These are phyloP conservation scores for Daedaleopsis nitida DNA, from an alignment of 768 basidiomycete species.

Conservation along the genomic window DNA sequence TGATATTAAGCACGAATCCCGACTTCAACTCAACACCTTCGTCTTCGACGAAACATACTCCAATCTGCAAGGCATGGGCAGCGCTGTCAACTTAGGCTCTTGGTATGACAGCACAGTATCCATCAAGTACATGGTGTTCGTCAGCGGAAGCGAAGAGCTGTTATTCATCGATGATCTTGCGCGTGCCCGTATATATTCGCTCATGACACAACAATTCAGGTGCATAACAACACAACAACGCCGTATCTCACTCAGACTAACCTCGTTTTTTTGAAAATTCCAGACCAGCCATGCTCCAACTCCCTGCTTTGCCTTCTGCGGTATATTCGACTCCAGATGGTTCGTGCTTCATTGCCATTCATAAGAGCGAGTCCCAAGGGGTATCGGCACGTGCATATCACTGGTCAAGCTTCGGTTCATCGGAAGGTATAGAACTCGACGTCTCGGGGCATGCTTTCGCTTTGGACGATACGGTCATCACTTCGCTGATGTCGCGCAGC, in stretches of 20 bases:
- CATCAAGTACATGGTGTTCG: constrained; percentile 44
- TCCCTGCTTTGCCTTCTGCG: constrained; percentile 36
- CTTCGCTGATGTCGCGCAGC: constrained; percentile 46
- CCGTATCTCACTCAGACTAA: too few species aligned
- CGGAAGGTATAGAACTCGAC: constrained; percentile 43
- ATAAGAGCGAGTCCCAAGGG: constrained; percentile 18
- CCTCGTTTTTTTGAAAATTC: too few species aligned
- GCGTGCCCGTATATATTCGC: constrained; percentile 53
- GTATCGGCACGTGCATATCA: constrained; percentile 46
- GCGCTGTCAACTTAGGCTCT: constrained; percentile 38
- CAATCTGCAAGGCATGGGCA: constrained; percentile 44
- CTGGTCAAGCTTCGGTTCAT: constrained; percentile 58
- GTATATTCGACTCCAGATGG: constrained; percentile 56
- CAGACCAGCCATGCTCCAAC: constrained; percentile 48
- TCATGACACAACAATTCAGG: constrained; percentile 57
- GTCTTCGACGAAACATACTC: constrained; percentile 47
- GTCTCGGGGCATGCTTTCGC: constrained; percentile 28
- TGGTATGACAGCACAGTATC: constrained; percentile 43
- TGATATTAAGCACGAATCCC: neutral
- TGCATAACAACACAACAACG: too few species aligned
- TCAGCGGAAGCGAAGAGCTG: constrained; percentile 54
- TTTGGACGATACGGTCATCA: constrained; percentile 34
- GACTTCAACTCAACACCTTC: constrained; percentile 46
- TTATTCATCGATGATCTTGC: constrained; percentile 47
- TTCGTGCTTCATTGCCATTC: constrained; percentile 47